Conservation (phyloP, 306 rosid species). For the Acacia confusa region DNA sequence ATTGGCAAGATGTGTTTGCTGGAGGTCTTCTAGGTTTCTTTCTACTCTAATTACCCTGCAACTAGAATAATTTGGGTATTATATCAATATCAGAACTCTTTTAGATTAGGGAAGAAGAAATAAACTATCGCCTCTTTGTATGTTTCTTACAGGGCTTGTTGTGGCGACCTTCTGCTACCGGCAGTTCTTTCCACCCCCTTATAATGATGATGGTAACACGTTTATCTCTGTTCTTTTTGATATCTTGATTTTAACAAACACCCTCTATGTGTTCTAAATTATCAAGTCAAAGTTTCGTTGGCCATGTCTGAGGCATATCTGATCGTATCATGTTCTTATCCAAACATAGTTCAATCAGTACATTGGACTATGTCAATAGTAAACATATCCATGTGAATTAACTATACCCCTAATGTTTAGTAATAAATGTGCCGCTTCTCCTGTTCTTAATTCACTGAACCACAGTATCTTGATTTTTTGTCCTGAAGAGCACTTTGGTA, state of each 20-base stretch:
- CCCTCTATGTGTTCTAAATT: neutral
- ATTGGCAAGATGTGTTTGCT: conserved; percentile 92
- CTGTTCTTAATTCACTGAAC: neutral
- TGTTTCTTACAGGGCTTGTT: conserved; percentile 62
- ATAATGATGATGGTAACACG: conserved; percentile 57
- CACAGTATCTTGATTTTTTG: neutral
- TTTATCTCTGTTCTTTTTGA: conserved; percentile 14
- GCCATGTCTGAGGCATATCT: neutral
- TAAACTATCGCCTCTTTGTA: conserved; percentile 7
- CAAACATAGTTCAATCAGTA: neutral
- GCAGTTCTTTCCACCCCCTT: conserved; percentile 88
- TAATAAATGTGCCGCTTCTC: neutral
- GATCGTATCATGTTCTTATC: neutral
- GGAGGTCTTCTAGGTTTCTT: conserved; percentile 74
- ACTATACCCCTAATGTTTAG: neutral
- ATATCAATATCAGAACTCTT: neutral
- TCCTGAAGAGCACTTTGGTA: neutral
- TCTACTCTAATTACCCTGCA: neutral
- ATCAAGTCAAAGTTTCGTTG: neutral
- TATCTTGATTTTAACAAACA: conserved; percentile 4
- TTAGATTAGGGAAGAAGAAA: neutral
- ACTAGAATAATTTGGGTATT: neutral
- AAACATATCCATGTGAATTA: neutral
- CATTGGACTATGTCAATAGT: neutral
- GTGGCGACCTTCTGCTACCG: conserved; percentile 78